These are phyloP conservation scores for Basipetospora sp. DNA, from an alignment of 2,329 filamentous ascomycete species.

Conservation along the genomic window DNA sequence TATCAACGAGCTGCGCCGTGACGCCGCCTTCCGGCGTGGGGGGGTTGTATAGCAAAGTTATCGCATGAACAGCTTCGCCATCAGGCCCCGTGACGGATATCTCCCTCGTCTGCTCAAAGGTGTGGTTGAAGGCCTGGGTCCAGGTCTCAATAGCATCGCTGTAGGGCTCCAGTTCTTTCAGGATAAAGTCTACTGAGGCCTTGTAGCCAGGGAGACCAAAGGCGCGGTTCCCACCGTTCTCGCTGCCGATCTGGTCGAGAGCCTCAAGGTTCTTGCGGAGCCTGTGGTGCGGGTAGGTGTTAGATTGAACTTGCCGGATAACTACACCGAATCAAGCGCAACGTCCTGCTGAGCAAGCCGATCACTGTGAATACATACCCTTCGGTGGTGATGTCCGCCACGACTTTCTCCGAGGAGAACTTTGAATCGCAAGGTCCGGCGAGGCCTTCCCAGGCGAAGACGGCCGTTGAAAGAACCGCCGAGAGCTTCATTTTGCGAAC, in stretches of 20 bases:
- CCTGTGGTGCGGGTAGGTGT: no score
- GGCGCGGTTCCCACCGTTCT: constrained; percentile 44
- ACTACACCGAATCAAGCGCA: no score
- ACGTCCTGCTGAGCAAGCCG: no score
- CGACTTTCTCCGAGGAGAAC: constrained; percentile 24
- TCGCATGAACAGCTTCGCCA: constrained; percentile 27
- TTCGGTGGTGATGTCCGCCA: constrained; percentile 23
- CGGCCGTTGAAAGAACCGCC: not conserved
- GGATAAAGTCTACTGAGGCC: constrained; percentile 42
- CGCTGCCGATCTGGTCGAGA: constrained; percentile 37
- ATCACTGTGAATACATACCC: constrained; percentile 20
- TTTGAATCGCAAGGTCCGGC: not conserved
- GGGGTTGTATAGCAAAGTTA: constrained; percentile 31
- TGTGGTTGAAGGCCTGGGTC: constrained; percentile 32
- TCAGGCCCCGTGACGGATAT: constrained; percentile 31
- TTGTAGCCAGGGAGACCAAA: constrained; percentile 45
- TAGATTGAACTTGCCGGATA: no score
- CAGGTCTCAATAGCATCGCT: constrained; percentile 27
- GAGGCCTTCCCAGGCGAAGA: not conserved
- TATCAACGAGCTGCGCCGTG: constrained; percentile 22
- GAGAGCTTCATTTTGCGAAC: constrained; percentile 3
- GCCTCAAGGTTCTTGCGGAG: constrained; percentile 31
- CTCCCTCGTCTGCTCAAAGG: constrained; percentile 26
- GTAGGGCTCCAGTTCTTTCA: constrained; percentile 29
- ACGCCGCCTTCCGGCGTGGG: constrained; percentile 25